Evolutionary conservation across 2,329 filamentous ascomycete genomes (phyloP), one percentile per base, ranked within the genome.

Genomic region (Cercospora zeae-maydis): DNA sequence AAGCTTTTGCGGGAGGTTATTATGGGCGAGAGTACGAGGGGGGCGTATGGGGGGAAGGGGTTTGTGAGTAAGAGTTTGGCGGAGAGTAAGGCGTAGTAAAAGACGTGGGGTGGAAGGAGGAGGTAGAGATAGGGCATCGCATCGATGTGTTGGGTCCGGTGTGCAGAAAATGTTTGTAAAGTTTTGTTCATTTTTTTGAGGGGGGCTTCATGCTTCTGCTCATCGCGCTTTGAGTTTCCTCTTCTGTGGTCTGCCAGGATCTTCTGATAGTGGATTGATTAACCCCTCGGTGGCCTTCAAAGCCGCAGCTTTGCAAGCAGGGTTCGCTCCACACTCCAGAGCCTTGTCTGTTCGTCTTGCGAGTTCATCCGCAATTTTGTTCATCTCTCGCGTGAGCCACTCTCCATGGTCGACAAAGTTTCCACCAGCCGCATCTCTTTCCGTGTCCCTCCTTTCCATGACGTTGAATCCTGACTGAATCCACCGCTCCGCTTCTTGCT

Each of bases 1-100:
- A 81, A 72, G 69, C 71, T 88, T 65, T 72, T 87, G 66, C 80
- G 78, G 69, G 85, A 87, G 75, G 81, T 85, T 34, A 79, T 87
- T 42, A 79, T 79, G 62, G 78, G 75, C 8, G 74, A 77, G 24
- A 53, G 49, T 34, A 53, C 49, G 30, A 53, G 49, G 49, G 49
- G 49, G 27, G 49, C 49, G 49, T 53, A 53, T 53, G 49, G 49
- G 1, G 49, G 49, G 49, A 53, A 53, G 4, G 49, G 49, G 30
- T 53, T 53, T 53, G 49, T 53, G n/a, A 53, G 49, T 53, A 16
- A 53, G 27, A 53, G 49, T 53, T 34, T 53, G 49, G 14, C 8
- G n/a, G 49, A 16, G 14, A 11, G 31, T 8, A 30, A 30, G 31
- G 49, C 13, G 49, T 34, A 34, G n/a, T 33, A 21, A 21, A 13